Base-by-base conservation (phyloP, 78 protist genomes). In the Dictyostelium firmibasis region DNA sequence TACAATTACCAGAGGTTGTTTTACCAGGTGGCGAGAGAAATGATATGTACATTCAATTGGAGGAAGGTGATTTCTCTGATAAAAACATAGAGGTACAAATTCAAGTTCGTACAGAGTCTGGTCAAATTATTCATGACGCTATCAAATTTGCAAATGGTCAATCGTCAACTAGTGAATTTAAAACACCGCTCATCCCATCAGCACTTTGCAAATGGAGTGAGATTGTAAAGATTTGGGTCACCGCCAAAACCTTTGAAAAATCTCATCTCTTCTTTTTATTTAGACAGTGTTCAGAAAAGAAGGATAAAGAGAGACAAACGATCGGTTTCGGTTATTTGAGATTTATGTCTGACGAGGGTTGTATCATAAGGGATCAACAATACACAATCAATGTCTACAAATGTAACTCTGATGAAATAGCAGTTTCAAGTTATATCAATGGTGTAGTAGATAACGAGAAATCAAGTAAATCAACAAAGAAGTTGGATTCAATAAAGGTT, bases 31-130 rank as follows among this genome's bases (percentile, higher is more conserved):
- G 53, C 31, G 94, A 89, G 9, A 57, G 94, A 60, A 89, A 89
- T 31, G 94, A 89, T 35, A 78, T 89, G 88, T 89, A 89, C 33
- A 33, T 89, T 20, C 86, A 89, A 35, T 23, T 89, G 23, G 94
- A 89, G 7, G 94, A 89, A 11, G 94, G 94, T 35, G 94, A 89
- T 35, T 89, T 89, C 82, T 89, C 94, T 13, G 94, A 89, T 8
- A 89, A 89, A 60, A 89, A 89, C 57, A 36, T 89, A 33, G 94
- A 89, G n/a, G 87, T 89, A n/a, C 47, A 78, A 4, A 13, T 89
- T 33, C 64, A 79, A 60, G 67, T 78, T 18, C n/a, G 82, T 14
- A 60, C 93, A 2, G 94, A 89, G 1, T 62, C 25, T 10, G 94
- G 94, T 70, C 60, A 41, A 25, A 44, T 81, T 4, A 33, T 89